Evolutionary conservation across 2,329 filamentous ascomycete species (phyloP), one percentile per base, ranked within the genome.

Genomic region (Shiraia sp.): DNA sequence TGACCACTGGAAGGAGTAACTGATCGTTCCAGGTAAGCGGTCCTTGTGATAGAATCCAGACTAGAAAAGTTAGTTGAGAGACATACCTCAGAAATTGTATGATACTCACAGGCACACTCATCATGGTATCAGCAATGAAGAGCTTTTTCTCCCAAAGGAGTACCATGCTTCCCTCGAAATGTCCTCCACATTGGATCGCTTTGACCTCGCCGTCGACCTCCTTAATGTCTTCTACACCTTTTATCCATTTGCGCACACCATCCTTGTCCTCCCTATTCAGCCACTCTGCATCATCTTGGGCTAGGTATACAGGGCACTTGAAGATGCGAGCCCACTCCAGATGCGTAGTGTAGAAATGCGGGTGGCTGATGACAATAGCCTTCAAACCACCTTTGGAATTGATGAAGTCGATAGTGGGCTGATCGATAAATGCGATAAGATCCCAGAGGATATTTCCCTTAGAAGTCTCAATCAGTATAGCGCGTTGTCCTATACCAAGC

Each of bases 311-410:
- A 0, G 82, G 83, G 55, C 87, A 90, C 4, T 70, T 22, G 53
- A 93, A 92, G 0, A 77, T 75, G 31, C 73, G 63, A 0, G 86
- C 84, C 88, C 89, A 95, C 52, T 86, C 80, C 0, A 87, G 67
- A 64, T 90, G 85, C 3, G 87, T 87, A 10, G 83, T 83, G 70
- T 88, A 93, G 70, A 88, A 95, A 64, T 95, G 89, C 37, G 89
- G 89, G 68, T 95, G 87, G 9, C 79, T 84, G 49, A 91, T 88
- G 0, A 77, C 82, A 32, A 93, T 90, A 0, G 85, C 87, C 24
- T 73, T 72, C 10, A 95, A 60, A 0, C 86, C 87, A 30, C 88
- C 88, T 6, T 83, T 73, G 0, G 60, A 63, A 5, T 78, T 74
- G 55, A 92, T 81, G 36, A 71, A 73, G 0, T 70, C 61, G 0